Conservation (phyloP, 371 early-diverging fungal species). For the Rhizopus delemar region DNA sequence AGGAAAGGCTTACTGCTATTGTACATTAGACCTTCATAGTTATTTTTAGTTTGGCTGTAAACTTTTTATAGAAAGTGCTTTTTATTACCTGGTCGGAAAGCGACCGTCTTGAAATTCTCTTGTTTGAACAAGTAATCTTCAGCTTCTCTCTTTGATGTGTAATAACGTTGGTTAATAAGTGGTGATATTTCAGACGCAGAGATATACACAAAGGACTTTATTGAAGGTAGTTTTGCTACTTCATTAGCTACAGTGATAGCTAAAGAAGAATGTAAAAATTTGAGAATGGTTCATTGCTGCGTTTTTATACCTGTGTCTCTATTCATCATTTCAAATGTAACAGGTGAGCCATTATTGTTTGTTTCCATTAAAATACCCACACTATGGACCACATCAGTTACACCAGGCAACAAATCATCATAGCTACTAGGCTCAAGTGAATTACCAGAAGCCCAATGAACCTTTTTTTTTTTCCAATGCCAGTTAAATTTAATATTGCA, state of each 20-base stretch:
- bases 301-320: conserved; percentile 66
- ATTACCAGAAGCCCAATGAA: conserved; percentile 49
- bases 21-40: conserved; percentile 59
- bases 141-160: conserved; percentile 77
- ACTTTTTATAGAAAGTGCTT: background rate
- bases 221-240: conserved; percentile 46
- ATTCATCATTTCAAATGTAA: conserved; percentile 67
- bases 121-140: conserved; percentile 60
- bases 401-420: conserved; percentile 52
- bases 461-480: conserved; percentile 1
- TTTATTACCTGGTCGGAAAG: conserved; percentile 65
- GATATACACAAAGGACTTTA: conserved; percentile 67
- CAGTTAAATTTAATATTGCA: background rate
- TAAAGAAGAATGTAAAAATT: conserved; percentile 13
- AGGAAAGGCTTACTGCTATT: conserved; percentile 60
- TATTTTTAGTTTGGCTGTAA: background rate
- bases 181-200: conserved; percentile 72
- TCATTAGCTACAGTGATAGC: conserved; percentile 57
- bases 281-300: background rate
- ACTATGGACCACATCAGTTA: conserved; percentile 72
- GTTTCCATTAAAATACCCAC: conserved; percentile 73
- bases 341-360: conserved; percentile 18
- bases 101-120: conserved; percentile 56
- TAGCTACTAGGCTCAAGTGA: conserved; percentile 64
- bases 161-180: conserved; percentile 67